Conservation (phyloP, 2,329 filamentous ascomycete genomes). For the Fusarium paranaense region DNA sequence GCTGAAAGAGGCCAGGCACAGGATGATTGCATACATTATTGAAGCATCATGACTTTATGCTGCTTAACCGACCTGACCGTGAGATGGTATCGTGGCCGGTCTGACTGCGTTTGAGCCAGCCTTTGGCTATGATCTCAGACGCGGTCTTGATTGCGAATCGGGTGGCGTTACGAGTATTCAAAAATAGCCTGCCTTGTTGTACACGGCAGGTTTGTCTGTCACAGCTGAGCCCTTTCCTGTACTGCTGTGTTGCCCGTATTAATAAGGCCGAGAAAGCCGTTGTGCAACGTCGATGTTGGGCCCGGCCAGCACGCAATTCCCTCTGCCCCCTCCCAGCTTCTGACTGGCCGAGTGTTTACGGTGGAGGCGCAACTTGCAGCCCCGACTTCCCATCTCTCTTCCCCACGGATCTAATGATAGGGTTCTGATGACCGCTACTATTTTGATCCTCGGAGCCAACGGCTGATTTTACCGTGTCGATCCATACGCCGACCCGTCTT, state of each 20-base stretch:
- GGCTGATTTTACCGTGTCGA: background rate
- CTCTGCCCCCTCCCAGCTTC: background rate
- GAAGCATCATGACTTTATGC: background rate
- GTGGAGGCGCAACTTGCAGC: background rate
- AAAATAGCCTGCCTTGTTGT: background rate
- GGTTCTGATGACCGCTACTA: background rate
- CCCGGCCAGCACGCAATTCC: background rate
- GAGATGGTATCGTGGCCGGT: background rate
- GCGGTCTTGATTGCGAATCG: background rate
- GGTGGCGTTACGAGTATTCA: background rate
- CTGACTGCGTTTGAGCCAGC: background rate
- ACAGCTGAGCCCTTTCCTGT: background rate
- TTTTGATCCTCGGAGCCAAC: background rate
- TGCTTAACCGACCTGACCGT: background rate
- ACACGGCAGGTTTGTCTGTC: background rate
- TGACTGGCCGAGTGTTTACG: background rate
- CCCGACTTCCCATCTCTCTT: background rate
- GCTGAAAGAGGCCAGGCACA: background rate
- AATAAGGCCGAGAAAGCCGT: background rate
- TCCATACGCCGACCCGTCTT: background rate
- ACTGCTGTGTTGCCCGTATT: background rate
- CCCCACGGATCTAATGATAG: background rate
- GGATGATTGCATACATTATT: background rate
- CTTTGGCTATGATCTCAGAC: background rate
- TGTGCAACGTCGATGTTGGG: background rate